Evolutionary conservation across 2,329 filamentous ascomycete species (phyloP).

Genomic region (Tolypocladium cylindrosporum): DNA sequence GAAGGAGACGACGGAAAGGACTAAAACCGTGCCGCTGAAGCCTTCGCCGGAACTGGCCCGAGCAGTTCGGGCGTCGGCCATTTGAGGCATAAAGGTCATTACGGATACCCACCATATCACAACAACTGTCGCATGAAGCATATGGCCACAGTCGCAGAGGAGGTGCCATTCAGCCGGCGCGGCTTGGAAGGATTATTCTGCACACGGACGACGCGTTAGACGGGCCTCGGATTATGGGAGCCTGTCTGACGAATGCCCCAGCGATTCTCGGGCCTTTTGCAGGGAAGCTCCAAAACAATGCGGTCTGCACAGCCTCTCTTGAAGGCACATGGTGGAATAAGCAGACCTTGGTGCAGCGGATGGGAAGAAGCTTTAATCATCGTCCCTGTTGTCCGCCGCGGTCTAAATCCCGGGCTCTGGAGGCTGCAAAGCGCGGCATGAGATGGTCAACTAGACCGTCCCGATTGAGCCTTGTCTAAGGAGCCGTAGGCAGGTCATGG

Average conservation of each 20-base stretch:
- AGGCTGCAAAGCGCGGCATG: neutral
- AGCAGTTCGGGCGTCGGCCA: neutral
- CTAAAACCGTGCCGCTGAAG: neutral
- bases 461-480: too few species aligned
- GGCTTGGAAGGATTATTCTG: neutral
- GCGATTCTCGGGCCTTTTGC: neutral
- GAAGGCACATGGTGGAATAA: neutral
- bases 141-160: neutral
- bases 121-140: neutral
- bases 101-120: neutral
- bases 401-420: neutral
- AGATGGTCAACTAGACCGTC: neutral
- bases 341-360: neutral
- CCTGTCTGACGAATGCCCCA: too few species aligned
- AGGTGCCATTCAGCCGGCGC: neutral
- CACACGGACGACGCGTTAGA: too few species aligned
- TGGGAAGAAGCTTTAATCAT: neutral
- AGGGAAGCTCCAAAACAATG: neutral
- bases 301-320: neutral
- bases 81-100: neutral
- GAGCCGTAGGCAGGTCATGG: neutral
- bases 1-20: conserved; percentile 17
- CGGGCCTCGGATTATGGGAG: neutral
- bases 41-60: neutral
- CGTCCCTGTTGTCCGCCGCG: neutral